Base-by-base conservation (phyloP, 2,329 filamentous ascomycete genomes). In the Ophiostoma tasmaniense region DNA sequence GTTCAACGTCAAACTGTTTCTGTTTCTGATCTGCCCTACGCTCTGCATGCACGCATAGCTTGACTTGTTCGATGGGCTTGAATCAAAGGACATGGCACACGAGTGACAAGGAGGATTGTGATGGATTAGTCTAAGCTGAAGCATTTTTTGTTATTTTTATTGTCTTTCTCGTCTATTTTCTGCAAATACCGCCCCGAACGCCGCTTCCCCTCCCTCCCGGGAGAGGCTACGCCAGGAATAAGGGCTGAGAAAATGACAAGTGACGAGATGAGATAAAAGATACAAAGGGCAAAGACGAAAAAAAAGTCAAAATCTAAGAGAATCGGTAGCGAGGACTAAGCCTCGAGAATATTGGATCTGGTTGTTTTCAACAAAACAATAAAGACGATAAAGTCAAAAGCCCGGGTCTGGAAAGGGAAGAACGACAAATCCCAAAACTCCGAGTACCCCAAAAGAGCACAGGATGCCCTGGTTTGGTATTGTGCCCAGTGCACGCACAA, bases 1-100 rank as follows among this genome's bases (percentile, higher is more conserved):
- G 59, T 62, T 14, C 59, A 62, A 62, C 59, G 59, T 62, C 59
- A 62, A 62, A 45, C 14, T 25, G 22, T 66, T 13, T 66, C 39
- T 50, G 22, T 35, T 65, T 66, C 14, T 50, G 37, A 25, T 42
- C 33, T 22, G 50, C 50, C 50, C 22, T 55, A 55, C 50, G 50
- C 50, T 55, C 22, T 55, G 22, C 50, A 55, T 55, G 50, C 50
- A 55, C 45, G n/a, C 50, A 55, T 17, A 45, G 42, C 42, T 45
- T 45, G 42, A 45, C 30, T 64, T 64, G 28, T 35, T 37, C 61
- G 28, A n/a, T n/a, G 20, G 28, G 30, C 35, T 65, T 65, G 62
- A 17, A 7, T 65, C 33, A 25, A 25, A 30, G n/a, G 35, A n/a
- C 59, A 62, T 55, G 50, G 50, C 50, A 55, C 22, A 55, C 22